phyloP scores from a whole-genome alignment of 331 rosid genomes.

The Rosa hybrid region DNA sequence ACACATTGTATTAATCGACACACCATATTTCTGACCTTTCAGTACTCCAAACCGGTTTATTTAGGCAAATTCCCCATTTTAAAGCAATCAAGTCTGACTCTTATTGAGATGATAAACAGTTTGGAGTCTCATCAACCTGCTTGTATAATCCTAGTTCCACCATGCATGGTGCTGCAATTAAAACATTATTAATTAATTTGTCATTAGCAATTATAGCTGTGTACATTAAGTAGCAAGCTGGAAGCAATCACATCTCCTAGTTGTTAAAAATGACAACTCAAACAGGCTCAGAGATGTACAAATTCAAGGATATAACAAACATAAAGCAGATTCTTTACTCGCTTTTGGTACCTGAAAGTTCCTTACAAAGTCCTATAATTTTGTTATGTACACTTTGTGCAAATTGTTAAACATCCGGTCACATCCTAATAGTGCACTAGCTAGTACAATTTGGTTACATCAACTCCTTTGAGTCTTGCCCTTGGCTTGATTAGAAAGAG shows the following conservation, averaged over 20 bases:
- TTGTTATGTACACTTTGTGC: not conserved
- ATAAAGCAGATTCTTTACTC: not conserved
- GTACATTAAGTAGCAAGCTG: not conserved
- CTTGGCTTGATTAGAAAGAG: conserved; percentile 1
- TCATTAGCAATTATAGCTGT: conserved; percentile 1
- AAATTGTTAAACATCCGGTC: not conserved
- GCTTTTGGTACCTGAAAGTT: not conserved
- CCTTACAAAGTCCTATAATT: not conserved
- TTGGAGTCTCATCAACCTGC: not conserved
- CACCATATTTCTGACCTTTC: not conserved
- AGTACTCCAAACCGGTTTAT: not conserved
- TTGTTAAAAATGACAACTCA: conserved; percentile 2
- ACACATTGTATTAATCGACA: not conserved
- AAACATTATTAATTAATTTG: not conserved
- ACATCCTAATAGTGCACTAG: not conserved
- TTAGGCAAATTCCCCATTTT: not conserved
- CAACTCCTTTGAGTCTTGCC: not conserved
- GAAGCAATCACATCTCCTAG: not conserved
- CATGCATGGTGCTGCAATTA: not conserved
- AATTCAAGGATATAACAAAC: not conserved
- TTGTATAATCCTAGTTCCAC: not conserved
- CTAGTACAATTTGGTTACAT: not conserved
- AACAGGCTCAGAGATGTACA: not conserved
- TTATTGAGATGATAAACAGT: not conserved
- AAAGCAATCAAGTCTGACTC: not conserved